Conservation (phyloP, 2,329 filamentous ascomycete genomes). For the Akanthomyces dipterigenus region DNA sequence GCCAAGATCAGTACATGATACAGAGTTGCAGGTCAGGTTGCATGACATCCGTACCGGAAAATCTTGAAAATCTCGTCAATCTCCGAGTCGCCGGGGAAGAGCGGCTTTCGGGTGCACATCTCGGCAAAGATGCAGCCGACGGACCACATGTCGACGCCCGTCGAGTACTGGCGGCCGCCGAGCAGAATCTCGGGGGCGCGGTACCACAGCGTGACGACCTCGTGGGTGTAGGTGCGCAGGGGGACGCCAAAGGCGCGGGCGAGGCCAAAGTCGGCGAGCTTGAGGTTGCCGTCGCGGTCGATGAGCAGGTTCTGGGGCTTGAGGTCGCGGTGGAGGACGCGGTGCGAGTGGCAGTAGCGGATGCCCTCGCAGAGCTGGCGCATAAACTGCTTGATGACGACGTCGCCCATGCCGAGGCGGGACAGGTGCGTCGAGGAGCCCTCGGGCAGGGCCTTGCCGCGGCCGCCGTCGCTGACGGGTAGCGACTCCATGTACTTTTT, state of each 20-base stretch:
- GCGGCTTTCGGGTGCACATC: conserved; percentile 89
- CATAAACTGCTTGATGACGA: conserved; percentile 91
- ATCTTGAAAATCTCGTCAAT: conserved; percentile 41
- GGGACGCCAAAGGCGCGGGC: conserved; percentile 88
- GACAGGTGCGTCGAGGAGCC: conserved; percentile 59
- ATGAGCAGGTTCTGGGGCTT: conserved; percentile 91
- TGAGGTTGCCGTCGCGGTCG: conserved; percentile 78
- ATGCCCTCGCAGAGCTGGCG: conserved; percentile 78
- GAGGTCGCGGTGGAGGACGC: conserved; percentile 79
- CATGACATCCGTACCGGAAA: conserved; percentile 57
- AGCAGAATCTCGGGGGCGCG: conserved; percentile 84
- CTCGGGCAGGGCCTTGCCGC: conserved; percentile 78
- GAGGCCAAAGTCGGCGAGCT: conserved; percentile 84
- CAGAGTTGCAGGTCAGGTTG: no score
- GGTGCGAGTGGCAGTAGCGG: conserved; percentile 82
- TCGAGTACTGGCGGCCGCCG: conserved; percentile 86
- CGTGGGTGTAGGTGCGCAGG: conserved; percentile 85
- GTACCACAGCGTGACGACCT: conserved; percentile 94
- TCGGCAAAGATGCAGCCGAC: conserved; percentile 92
- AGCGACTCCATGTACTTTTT: conserved; percentile 97
- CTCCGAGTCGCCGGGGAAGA: conserved; percentile 84
- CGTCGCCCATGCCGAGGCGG: conserved; percentile 65
- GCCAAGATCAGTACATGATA: neutral
- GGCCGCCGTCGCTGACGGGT: conserved; percentile 74
- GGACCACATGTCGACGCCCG: conserved; percentile 94